phyloP scores from a whole-genome alignment of 306 rosid genomes.

The Fagus sylvatica region DNA sequence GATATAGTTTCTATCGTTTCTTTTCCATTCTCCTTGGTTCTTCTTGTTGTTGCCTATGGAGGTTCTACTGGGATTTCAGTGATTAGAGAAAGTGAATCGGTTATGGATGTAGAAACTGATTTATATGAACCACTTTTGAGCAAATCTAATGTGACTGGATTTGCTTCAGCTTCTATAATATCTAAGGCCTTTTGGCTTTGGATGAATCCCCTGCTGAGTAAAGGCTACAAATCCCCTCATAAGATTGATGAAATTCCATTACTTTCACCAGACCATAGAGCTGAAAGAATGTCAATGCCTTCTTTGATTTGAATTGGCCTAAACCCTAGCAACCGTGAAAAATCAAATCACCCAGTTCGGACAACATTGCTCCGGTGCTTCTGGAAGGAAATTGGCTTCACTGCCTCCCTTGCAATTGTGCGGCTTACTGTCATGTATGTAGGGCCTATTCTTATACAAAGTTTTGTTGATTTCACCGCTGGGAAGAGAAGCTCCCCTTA shows the following conservation, averaged over 20 bases:
- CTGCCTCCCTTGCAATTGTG: constrained; percentile 70
- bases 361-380: constrained; percentile 77
- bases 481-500: constrained; percentile 70
- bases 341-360: constrained; percentile 67
- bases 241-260: constrained; percentile 65
- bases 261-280: constrained; percentile 74
- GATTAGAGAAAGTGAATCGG: constrained; percentile 24
- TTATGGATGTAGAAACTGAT: constrained; percentile 29
- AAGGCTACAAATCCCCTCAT: constrained; percentile 70
- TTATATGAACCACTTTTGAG: constrained; percentile 24
- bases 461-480: constrained; percentile 74
- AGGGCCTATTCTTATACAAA: constrained; percentile 76
- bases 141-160: constrained; percentile 55
- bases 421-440: constrained; percentile 71
- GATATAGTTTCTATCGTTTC: constrained; percentile 57
- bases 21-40: constrained; percentile 57
- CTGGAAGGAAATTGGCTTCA: constrained; percentile 68
- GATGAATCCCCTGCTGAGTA: constrained; percentile 82
- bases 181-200: constrained; percentile 86
- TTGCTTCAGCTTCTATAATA: constrained; percentile 74
- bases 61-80: constrained; percentile 66
- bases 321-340: constrained; percentile 55
- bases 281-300: constrained; percentile 61
- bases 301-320: constrained; percentile 85
- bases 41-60: constrained; percentile 46